Conservation (phyloP, 495 filamentous ascomycete genomes). For the Aspergillus conjunctus region DNA sequence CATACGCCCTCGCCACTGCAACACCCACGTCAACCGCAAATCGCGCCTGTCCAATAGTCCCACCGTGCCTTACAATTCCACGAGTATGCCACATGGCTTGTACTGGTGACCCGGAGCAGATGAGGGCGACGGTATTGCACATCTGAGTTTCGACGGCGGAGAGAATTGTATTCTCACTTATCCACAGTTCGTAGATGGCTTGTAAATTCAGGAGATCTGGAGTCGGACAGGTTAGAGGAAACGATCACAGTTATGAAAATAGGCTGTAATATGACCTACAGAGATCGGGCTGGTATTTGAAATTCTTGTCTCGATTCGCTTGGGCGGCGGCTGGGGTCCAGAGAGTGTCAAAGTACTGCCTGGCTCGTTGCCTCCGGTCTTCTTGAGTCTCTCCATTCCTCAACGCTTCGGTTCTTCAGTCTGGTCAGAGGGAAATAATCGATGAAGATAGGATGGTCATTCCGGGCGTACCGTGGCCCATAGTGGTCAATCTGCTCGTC, state of each 20-base stretch:
- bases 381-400: neutral
- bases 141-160: neutral
- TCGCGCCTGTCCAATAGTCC: neutral
- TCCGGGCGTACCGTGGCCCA: neutral
- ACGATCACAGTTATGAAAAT: neutral
- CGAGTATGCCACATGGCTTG: neutral
- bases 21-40: neutral
- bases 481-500: slow-evolving; percentile 8
- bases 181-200: neutral
- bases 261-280: neutral
- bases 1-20: neutral
- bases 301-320: slow-evolving; percentile 1
- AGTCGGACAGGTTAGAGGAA: neutral
- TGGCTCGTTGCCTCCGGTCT: neutral
- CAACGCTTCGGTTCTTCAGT: neutral
- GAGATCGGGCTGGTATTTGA: slow-evolving; percentile 5
- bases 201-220: neutral
- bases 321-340: slow-evolving; percentile 1
- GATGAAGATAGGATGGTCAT: neutral
- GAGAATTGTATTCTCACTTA: neutral
- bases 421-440: neutral
- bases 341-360: neutral
- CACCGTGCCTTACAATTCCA: neutral
- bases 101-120: neutral
- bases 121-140: neutral